These are phyloP conservation scores for Lachnellula arida DNA, from an alignment of 2,329 filamentous ascomycete species.

Conservation along the genomic window DNA sequence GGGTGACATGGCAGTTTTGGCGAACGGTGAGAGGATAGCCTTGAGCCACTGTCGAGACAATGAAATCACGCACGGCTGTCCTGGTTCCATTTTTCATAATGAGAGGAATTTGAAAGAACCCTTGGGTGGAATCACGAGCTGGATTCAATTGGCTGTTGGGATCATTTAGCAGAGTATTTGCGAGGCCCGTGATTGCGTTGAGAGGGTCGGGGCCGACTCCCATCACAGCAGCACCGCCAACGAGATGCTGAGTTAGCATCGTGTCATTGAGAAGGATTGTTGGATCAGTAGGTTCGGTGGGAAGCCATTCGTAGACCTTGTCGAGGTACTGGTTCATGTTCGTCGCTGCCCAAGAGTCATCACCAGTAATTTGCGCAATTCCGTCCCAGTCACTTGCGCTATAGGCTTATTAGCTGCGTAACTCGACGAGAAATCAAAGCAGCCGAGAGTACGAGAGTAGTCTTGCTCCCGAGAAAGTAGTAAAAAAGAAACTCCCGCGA, in stretches of 20 bases:
- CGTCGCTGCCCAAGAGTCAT: constrained; percentile 8
- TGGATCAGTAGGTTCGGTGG: background rate
- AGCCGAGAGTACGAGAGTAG: too few species aligned
- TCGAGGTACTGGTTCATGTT: constrained; percentile 3
- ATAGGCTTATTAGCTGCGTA: too few species aligned
- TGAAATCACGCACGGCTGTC: constrained; percentile 5
- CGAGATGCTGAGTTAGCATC: constrained; percentile 1
- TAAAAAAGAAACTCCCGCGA: too few species aligned
- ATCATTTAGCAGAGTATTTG: background rate
- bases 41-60: constrained; percentile 1
- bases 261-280: background rate
- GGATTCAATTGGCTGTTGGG: constrained; percentile 2
- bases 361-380: constrained; percentile 22
- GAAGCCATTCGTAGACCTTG: constrained; percentile 5
- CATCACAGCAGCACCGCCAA: constrained; percentile 1
- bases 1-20: constrained; percentile 34
- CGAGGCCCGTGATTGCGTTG: constrained; percentile 1
- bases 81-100: constrained; percentile 2
- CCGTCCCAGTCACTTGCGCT: constrained; percentile 22
- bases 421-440: too few species aligned
- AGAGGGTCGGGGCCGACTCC: background rate
- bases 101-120: constrained; percentile 4
- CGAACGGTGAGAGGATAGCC: constrained; percentile 19
- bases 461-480: too few species aligned
- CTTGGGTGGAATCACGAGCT: constrained; percentile 3